Evolutionary conservation across 495 filamentous ascomycete species (phyloP).

Genomic region (Aspergillus panamensis): DNA sequence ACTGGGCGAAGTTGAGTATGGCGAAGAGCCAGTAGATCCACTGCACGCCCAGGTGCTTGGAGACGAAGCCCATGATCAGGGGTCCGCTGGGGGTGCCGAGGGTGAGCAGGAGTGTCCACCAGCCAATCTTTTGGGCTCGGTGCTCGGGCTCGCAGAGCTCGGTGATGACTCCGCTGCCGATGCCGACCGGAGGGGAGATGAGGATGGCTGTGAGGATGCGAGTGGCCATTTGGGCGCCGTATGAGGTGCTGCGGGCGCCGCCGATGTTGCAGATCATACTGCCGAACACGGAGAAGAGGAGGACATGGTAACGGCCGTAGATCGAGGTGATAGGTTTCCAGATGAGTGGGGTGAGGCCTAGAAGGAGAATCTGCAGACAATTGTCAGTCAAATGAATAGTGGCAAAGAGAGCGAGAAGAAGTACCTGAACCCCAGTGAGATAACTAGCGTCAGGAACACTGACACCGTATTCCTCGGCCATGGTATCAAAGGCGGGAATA

Average conservation of each 20-base stretch:
- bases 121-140: slow-evolving; percentile 32
- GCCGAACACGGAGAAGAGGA: slow-evolving; percentile 29
- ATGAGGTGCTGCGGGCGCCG: slow-evolving; percentile 29
- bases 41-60: slow-evolving; percentile 26
- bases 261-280: slow-evolving; percentile 38
- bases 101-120: slow-evolving; percentile 34
- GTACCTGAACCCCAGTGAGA: slow-evolving; percentile 31
- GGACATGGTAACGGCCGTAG: slow-evolving; percentile 33
- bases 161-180: slow-evolving; percentile 33
- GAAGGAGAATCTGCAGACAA: slow-evolving; percentile 26
- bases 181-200: slow-evolving; percentile 33
- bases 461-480: slow-evolving; percentile 27
- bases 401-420: neutral
- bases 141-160: slow-evolving; percentile 28
- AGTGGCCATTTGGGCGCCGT: slow-evolving; percentile 29
- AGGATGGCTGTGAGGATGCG: slow-evolving; percentile 29
- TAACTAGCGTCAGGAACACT: slow-evolving; percentile 30
- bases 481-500: slow-evolving; percentile 29
- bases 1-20: slow-evolving; percentile 32
- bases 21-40: slow-evolving; percentile 40
- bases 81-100: slow-evolving; percentile 31
- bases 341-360: slow-evolving; percentile 29
- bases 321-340: slow-evolving; percentile 33
- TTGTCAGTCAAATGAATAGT: neutral
- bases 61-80: slow-evolving; percentile 36